A percentile compares a stretch with the other conserved stretches of the same genome.
Conservation (phyloP, 2,329 filamentous ascomycete species). For the Sporothrix inflata region DNA sequence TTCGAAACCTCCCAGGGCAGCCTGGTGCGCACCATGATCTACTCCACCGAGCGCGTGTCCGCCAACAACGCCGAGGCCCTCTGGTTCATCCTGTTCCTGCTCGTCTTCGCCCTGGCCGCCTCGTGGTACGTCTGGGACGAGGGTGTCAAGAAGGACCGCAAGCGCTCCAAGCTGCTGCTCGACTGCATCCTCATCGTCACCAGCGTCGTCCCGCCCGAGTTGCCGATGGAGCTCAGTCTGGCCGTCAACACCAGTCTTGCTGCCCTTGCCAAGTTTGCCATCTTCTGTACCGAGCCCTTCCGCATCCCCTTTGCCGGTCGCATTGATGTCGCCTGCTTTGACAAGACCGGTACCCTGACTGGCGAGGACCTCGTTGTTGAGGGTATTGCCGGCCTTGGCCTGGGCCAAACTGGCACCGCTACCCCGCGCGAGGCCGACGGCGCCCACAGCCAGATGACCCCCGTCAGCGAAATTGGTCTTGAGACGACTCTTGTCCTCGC, state of each 20-base stretch:
- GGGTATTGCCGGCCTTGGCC: constrained; percentile 85
- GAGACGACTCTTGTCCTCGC: constrained; percentile 92
- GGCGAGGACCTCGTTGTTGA: constrained; percentile 97
- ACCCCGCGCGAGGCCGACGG: constrained; percentile 73
- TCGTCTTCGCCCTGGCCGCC: constrained; percentile 93
- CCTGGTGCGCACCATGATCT: constrained; percentile 98
- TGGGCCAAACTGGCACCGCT: constrained; percentile 65
- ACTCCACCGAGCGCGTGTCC: constrained; percentile 97
- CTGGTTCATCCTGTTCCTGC: constrained; percentile 95
- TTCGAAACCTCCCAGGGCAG: constrained; percentile 99
- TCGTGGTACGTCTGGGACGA: constrained; percentile 99
- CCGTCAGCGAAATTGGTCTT: constrained; percentile 70
- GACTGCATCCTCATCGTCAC: constrained; percentile 98
- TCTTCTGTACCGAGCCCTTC: constrained; percentile 99
- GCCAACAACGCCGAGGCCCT: constrained; percentile 95
- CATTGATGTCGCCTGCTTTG: constrained; percentile 95
- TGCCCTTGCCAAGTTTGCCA: constrained; percentile 90
- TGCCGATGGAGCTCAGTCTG: constrained; percentile 96
- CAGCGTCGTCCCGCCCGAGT: constrained; percentile 95
- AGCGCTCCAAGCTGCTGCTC: constrained; percentile 93
- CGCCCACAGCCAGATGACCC: constrained; percentile 77
- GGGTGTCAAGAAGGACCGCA: constrained; percentile 90
- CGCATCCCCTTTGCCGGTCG: constrained; percentile 95
- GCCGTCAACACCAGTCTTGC: constrained; percentile 98
- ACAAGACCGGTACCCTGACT: constrained; percentile 96